Evolutionary conservation across 225 moss, liverwort and hornwort species (phyloP), one percentile per base, ranked within the genome.

Genomic region (Marchantia polymorpha): DNA sequence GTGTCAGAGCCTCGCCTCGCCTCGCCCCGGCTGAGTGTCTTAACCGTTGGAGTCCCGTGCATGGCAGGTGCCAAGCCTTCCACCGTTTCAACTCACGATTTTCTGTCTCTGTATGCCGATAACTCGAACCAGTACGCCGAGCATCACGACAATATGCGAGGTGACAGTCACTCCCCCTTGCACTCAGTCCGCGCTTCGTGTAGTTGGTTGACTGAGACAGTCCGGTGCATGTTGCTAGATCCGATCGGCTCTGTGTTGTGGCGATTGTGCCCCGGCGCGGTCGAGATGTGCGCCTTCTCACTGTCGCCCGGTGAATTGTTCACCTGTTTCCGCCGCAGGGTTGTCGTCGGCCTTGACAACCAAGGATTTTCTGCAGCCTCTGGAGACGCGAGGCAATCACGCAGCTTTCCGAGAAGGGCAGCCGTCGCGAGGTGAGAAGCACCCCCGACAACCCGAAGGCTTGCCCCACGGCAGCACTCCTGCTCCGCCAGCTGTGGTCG

Each of bases 291-390:
- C 30, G 14, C 31, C 56, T 15, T 49, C 56, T 48, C 12, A 74
- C 11, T 30, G 9, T 27, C 10, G 65, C 55, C 12, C 13, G 9
- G 51, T 17, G 63, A 72, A 83, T 77, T 71, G 69, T 22, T 23
- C 16, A 13, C 71, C 61, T 46, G 48, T 53, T 63, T 22, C 14
- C 70, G 74, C 46, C 69, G 7, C 87, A 92, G 92, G 89, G 25
- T 69, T 91, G 81, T 85, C 89, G 7, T 88, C 91, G 65, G 78
- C 88, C 6, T 86, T 92, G 53, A 91, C 90, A 22, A 92, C 90
- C 2, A 89, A 92, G 73, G 92, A 92, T 77, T 92, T 92, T 72
- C 73, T 92, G 67, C 92, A 92, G 88, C 91, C 92, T 1, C 64
- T 92, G 80, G 92, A 92, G 68, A 27, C 39, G 3, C 82, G 91